Conservation (phyloP, 2,329 filamentous ascomycete genomes). For the Cladosporium sp. region DNA sequence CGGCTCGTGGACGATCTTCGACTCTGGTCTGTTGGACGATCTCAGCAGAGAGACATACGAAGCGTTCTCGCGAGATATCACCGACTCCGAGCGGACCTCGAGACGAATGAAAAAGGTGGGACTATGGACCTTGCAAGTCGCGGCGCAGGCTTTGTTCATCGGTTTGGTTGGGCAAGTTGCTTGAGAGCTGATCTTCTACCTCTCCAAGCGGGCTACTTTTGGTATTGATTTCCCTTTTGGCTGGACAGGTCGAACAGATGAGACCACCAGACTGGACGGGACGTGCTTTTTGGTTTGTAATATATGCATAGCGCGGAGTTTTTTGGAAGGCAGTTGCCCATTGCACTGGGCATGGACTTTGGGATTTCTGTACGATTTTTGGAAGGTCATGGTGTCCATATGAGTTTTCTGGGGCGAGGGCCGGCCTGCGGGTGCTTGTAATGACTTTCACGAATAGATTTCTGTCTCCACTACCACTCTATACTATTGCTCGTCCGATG, state of each 20-base stretch:
- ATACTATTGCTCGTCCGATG: background rate
- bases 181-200: constrained; percentile 23
- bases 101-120: constrained; percentile 91
- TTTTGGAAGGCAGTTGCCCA: background rate
- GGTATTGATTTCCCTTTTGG: background rate
- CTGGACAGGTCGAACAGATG: background rate
- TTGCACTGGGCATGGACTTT: background rate
- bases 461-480: background rate
- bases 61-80: constrained; percentile 86
- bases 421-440: background rate
- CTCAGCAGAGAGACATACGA: constrained; percentile 89
- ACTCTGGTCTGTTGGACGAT: constrained; percentile 92
- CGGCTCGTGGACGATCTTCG: constrained; percentile 90
- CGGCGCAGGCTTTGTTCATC: constrained; percentile 89
- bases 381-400: background rate
- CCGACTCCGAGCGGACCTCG: constrained; percentile 81
- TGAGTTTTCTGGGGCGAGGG: background rate
- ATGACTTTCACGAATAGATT: background rate
- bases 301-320: constrained; percentile 3
- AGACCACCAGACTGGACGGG: background rate
- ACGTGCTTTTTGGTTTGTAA: background rate
- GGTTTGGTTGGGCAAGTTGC: constrained; percentile 82
- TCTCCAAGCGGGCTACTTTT: background rate
- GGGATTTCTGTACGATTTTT: background rate
- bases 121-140: constrained; percentile 89